phyloP scores from a whole-genome alignment of 169 alveolate species.

The Toxoplasma gondii region DNA sequence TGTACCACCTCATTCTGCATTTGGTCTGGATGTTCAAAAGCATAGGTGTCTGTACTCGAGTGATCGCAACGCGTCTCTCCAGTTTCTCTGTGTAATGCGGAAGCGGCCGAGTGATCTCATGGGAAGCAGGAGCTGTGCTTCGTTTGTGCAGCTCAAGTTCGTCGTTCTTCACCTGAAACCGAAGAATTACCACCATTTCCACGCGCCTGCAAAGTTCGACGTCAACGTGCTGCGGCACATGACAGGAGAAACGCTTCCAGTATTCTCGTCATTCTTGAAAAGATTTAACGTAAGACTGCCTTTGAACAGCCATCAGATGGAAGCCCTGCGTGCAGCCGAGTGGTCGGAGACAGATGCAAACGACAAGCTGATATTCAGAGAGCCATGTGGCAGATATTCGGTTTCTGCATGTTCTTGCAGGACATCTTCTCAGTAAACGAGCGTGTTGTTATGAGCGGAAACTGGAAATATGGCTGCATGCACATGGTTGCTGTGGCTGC shows the following conservation, averaged over 20 bases:
- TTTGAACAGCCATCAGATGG: background rate
- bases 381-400: background rate
- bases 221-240: slow-evolving; percentile 83
- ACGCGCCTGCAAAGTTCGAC: slow-evolving; percentile 83
- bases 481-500: slow-evolving; percentile 89
- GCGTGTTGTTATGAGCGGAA: slow-evolving; percentile 86
- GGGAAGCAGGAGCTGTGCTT: background rate
- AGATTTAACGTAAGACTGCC: slow-evolving; percentile 71
- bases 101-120: too few relatives aligned
- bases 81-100: too few relatives aligned
- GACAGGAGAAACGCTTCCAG: slow-evolving; percentile 84
- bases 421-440: slow-evolving; percentile 87
- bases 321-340: too few relatives aligned
- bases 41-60: too few relatives aligned
- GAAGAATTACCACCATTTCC: slow-evolving; percentile 91
- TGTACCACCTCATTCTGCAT: too few relatives aligned
- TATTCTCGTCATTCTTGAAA: slow-evolving; percentile 71
- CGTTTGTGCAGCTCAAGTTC: slow-evolving; percentile 57
- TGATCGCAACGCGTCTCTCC: too few relatives aligned
- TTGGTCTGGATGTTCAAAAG: too few relatives aligned
- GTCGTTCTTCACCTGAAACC: slow-evolving; percentile 87
- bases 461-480: slow-evolving; percentile 86
- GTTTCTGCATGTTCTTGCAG: background rate
- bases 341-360: too few relatives aligned
- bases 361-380: too few relatives aligned